Conservation (phyloP, 768 basidiomycete genomes). For the Albatrellus ellisii region DNA sequence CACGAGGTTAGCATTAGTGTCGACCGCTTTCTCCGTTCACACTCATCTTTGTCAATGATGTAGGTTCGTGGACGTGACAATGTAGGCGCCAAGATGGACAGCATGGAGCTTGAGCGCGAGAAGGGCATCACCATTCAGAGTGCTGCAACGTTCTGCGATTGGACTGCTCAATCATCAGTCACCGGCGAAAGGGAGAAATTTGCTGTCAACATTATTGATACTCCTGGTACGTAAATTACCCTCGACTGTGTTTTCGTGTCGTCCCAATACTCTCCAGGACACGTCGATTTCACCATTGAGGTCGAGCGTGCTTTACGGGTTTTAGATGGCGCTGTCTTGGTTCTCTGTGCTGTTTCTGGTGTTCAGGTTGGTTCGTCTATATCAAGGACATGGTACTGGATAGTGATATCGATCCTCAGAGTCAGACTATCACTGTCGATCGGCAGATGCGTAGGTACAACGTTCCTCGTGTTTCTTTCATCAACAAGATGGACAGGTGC, state of each 20-base stretch:
- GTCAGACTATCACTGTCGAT: slow-evolving; percentile 98
- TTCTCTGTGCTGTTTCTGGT: slow-evolving; percentile 93
- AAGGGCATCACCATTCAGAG: slow-evolving; percentile 99
- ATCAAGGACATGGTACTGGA: not conserved
- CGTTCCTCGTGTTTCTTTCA: slow-evolving; percentile 90
- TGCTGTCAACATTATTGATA: slow-evolving; percentile 97
- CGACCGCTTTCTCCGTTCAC: slow-evolving; percentile 3
- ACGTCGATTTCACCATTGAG: slow-evolving; percentile 99
- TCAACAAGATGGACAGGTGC: slow-evolving; percentile 98
- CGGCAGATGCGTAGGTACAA: slow-evolving; percentile 97
- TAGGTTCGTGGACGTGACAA: slow-evolving; percentile 89
- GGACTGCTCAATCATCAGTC: slow-evolving; percentile 58
- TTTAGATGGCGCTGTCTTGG: slow-evolving; percentile 91
- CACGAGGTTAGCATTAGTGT: slow-evolving; percentile 62
- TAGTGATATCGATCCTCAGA: slow-evolving; percentile 28
- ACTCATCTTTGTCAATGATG: slow-evolving; percentile 1
- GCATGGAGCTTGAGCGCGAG: slow-evolving; percentile 97
- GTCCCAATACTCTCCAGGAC: slow-evolving; percentile 38
- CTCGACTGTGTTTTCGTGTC: not conserved
- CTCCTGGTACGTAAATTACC: slow-evolving; percentile 50
- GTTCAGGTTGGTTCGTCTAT: slow-evolving; percentile 51
- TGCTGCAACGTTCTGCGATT: slow-evolving; percentile 97
- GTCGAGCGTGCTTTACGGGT: slow-evolving; percentile 95
- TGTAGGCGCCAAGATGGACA: slow-evolving; percentile 99
- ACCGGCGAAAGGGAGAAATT: slow-evolving; percentile 66